Evolutionary conservation across 208 protist genomes (phyloP).

Genomic region (Leishmania tropica): DNA sequence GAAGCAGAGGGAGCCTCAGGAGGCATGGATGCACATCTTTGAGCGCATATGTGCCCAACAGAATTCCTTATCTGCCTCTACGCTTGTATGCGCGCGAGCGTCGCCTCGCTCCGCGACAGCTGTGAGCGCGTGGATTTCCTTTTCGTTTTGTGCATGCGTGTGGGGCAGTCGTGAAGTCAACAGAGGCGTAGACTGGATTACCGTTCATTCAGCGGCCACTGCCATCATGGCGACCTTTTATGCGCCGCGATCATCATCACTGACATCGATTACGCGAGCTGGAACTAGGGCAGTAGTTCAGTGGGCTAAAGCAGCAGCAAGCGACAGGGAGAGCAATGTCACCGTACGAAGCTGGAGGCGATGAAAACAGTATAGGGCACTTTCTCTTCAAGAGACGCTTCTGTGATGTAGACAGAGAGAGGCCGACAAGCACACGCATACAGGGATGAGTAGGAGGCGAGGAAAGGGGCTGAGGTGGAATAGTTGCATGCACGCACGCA

Average conservation of each 20-base stretch:
- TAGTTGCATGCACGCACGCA: background rate
- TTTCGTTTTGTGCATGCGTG: background rate
- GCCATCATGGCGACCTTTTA: background rate
- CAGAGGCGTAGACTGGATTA: background rate
- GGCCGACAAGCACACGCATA: background rate
- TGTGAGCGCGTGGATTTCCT: background rate
- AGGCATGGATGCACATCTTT: background rate
- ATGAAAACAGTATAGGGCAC: background rate
- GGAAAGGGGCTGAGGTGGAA: background rate
- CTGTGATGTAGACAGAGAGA: background rate
- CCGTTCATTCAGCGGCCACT: background rate
- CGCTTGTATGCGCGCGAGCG: background rate
- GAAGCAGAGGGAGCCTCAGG: background rate
- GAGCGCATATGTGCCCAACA: background rate
- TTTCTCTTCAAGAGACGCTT: background rate
- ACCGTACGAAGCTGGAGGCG: background rate
- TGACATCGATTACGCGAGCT: background rate
- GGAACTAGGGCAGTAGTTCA: background rate
- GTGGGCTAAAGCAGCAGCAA: background rate
- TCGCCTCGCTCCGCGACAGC: background rate
- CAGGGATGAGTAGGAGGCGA: background rate
- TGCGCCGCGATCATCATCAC: background rate
- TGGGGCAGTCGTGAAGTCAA: background rate
- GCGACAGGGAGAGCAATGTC: background rate
- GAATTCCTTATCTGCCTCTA: background rate